Percentiles rank a stretch among this genome's conserved stretches.
phyloP scores from a whole-genome alignment of 345 rosid genomes.

The Bruguiera gymnorhiza region DNA sequence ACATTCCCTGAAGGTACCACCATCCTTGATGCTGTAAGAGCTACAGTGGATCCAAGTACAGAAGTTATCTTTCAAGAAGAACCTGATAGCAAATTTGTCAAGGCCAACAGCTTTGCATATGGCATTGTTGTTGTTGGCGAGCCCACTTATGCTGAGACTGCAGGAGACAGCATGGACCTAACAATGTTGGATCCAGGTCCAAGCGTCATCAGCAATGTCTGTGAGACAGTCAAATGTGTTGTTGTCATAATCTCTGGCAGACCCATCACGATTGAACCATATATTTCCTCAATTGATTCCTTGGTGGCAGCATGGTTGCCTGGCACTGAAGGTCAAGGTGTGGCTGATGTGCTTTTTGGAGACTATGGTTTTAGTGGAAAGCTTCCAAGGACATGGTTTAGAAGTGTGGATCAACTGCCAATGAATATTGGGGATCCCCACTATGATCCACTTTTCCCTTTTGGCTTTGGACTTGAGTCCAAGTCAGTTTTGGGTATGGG shows the following conservation, averaged over 20 bases:
- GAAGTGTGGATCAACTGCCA: slow-evolving; percentile 24
- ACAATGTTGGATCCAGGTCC: slow-evolving; percentile 29
- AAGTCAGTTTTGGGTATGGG: slow-evolving; percentile 2
- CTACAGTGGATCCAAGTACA: slow-evolving; percentile 18
- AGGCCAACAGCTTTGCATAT: slow-evolving; percentile 14
- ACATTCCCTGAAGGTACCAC: slow-evolving; percentile 19
- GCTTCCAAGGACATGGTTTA: slow-evolving; percentile 29
- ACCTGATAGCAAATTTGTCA: slow-evolving; percentile 19
- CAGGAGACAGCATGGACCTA: slow-evolving; percentile 27
- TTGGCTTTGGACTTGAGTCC: slow-evolving; percentile 20
- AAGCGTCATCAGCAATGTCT: slow-evolving; percentile 18
- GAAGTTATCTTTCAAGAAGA: slow-evolving; percentile 20
- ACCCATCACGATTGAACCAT: slow-evolving; percentile 23
- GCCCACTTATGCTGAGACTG: slow-evolving; percentile 24
- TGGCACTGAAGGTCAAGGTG: slow-evolving; percentile 28
- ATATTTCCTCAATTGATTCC: slow-evolving; percentile 21
- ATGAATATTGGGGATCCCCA: slow-evolving; percentile 30
- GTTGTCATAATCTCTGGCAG: slow-evolving; percentile 25
- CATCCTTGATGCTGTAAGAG: slow-evolving; percentile 21
- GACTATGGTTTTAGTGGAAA: slow-evolving; percentile 26
- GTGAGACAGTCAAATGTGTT: slow-evolving; percentile 23
- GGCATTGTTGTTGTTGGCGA: slow-evolving; percentile 29
- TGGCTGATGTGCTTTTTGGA: slow-evolving; percentile 28
- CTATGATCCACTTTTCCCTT: slow-evolving; percentile 31
- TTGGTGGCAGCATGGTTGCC: slow-evolving; percentile 32